Evolutionary conservation across 805 yeast genomes (phyloP), one percentile per base, ranked within the genome.

Genomic region (Metschnikowia gelsemii): DNA sequence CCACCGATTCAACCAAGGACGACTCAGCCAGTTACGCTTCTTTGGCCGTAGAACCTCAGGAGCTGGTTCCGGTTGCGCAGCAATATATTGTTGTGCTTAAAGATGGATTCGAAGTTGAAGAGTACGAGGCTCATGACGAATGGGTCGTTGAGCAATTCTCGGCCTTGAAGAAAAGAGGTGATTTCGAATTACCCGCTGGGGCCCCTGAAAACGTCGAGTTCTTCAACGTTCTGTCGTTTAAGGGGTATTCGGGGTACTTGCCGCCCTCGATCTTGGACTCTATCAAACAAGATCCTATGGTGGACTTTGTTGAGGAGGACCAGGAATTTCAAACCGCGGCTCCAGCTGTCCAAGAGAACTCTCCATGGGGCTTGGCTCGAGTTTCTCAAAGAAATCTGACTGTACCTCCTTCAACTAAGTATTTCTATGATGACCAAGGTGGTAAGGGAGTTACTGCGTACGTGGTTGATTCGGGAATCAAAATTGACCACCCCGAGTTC

Each of bases 321-420:
- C 35, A 50, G 13, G 38, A 51, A n/a, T 37, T 53, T 40, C 39
- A 44, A 32, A 37, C 48, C 29, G 46, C 44, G 35, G 82, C 78
- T 49, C 72, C 79, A 36, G 76, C 78, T 47, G 74, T 78, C 45
- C 91, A 88, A 69, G 73, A 76, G 46, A 87, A 87, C 47, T 89
- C 96, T 13, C 95, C 96, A 31, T 89, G 96, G 96, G 96, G 96
- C 55, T 75, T 89, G 48, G 84, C 95, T 17, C 79, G 96, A 72
- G 80, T 89, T 45, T 85, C 96, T 16, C 95, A 87, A 64, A 76
- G 90, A 64, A 77, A 80, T 43, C 71, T 82, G 56, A 75, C 43
- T 8, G 8, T 19, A 17, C 39, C 46, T 6, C 31, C 38, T 1
- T 16, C 30, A 11, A 18, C 21, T 7, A 42, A 41, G 19, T 87